Evolutionary conservation across 73 alveolate species (phyloP), one percentile per base, ranked within the genome.

Genomic region (Paramecium pentaurelia): DNA sequence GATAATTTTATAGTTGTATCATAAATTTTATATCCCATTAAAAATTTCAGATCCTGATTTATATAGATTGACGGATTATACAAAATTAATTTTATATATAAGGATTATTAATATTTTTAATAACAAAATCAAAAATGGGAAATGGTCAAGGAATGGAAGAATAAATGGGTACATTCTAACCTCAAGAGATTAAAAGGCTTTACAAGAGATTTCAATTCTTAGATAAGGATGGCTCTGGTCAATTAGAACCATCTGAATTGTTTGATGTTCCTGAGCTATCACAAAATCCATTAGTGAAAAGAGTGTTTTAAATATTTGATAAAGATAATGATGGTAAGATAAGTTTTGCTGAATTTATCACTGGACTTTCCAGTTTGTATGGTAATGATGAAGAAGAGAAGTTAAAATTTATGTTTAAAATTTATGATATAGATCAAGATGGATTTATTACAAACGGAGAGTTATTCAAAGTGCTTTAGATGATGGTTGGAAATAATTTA

Each of bases 401-500:
- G 94, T 94, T 97, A 92, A 92, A 97, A 71, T 97, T 98, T 84
- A 98, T 98, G 88, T 98, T 98, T 96, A 95, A 96, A 92, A 96
- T 98, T 85, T 98, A 98, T 92, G 99, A 98, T 86, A 97, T 98
- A 83, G 98, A 97, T 91, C 60, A 94, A 54, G 99, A 97, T 93
- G 99, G 99, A 32, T 98, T 71, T 89, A 96, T 98, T 75, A 97
- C 99, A 22, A 98, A 98, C 71, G 99, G 99, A 64, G 99, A 98
- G 88, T 94, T 98, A 14, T 98, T 97, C 95, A 94, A 95, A 85
- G 99, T 97, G 54, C 98, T 98, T 92, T 97, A 98, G 93, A 98
- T 98, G 99, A 95, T 98, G 98, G 99, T 98, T 34, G 99, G 99
- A 32, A 98, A 95, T 94, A 98, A 98, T 95, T 95, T 98, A 70